Evolutionary conservation across 2,329 filamentous ascomycete species (phyloP).

Genomic region (Dactylonectria estremocensis): DNA sequence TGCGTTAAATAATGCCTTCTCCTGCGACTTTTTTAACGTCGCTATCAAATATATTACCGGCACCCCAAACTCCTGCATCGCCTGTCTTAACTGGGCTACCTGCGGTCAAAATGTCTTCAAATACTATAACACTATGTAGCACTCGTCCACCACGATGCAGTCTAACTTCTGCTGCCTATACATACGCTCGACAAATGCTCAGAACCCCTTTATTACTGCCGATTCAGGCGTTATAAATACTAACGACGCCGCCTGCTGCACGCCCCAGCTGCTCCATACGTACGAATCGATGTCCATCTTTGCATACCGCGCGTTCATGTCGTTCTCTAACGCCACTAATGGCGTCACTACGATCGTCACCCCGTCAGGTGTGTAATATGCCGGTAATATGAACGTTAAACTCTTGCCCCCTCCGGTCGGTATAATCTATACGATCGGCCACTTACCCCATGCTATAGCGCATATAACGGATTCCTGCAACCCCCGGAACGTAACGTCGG

Average conservation of each 20-base stretch:
- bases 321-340: conserved; percentile 1
- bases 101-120: not conserved
- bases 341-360: not conserved
- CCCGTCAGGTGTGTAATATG: not conserved
- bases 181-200: not conserved
- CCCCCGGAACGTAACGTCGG: not conserved
- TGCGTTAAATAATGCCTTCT: too few species aligned
- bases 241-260: not conserved
- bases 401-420: not conserved
- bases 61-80: too few species aligned
- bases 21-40: too few species aligned
- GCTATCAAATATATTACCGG: too few species aligned
- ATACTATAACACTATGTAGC: conserved; percentile 5
- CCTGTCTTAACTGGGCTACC: not conserved
- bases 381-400: conserved; percentile 16
- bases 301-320: not conserved
- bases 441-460: not conserved
- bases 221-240: conserved; percentile 5
- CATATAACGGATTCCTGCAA: not conserved
- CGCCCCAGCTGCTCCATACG: not conserved
- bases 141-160: not conserved
- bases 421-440: conserved; percentile 10
- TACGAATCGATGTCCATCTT: conserved; percentile 9
- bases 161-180: conserved; percentile 6
- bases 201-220: not conserved